Evolutionary conservation across 2,329 filamentous ascomycete species (phyloP), one percentile per base, ranked within the genome.

Genomic region (Dactylella cylindrospora): DNA sequence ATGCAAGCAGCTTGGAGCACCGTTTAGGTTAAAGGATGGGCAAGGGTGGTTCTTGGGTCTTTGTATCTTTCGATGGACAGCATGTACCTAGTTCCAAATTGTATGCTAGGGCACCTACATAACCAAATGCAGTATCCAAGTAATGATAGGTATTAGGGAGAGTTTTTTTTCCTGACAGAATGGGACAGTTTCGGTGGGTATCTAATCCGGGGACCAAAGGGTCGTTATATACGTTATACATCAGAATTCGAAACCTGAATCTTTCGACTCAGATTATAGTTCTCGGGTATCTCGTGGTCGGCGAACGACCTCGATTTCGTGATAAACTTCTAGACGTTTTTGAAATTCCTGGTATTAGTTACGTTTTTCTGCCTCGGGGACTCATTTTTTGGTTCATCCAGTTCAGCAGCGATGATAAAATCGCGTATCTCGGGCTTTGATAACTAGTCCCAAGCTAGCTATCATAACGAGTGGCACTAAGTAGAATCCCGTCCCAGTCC

Each of bases 371-470:
- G 41, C 41, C 15, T 33, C n/a, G n/a, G n/a, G n/a, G n/a, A n/a
- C n/a, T n/a, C n/a, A n/a, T n/a, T n/a, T n/a, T n/a, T n/a, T n/a
- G n/a, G n/a, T n/a, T n/a, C n/a, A n/a, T n/a, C n/a, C n/a, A n/a
- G n/a, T n/a, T n/a, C n/a, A 31, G 35, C 35, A 45, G 19, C 28
- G 26, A 33, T 22, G 28, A 45, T 31, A 31, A 15, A 39, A 10
- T 50, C 38, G 38, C 29, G 49, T 43, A 52, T 52, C 49, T 52
- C 39, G 38, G 47, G 33, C 46, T 31, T 26, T 32, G 46, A 40
- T n/a, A n/a, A 35, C n/a, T 7, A 15, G 10, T 35, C n/a, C 31
- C 39, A 40, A 50, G 33, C n/a, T n/a, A n/a, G n/a, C n/a, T 31
- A 23, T 23, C 15, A 22, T 32, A 23, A 15, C 33, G 29, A 38